Evolutionary conservation across 208 protist genomes (phyloP), one percentile per base, ranked within the genome.

Genomic region (Porcisia hertigi): DNA sequence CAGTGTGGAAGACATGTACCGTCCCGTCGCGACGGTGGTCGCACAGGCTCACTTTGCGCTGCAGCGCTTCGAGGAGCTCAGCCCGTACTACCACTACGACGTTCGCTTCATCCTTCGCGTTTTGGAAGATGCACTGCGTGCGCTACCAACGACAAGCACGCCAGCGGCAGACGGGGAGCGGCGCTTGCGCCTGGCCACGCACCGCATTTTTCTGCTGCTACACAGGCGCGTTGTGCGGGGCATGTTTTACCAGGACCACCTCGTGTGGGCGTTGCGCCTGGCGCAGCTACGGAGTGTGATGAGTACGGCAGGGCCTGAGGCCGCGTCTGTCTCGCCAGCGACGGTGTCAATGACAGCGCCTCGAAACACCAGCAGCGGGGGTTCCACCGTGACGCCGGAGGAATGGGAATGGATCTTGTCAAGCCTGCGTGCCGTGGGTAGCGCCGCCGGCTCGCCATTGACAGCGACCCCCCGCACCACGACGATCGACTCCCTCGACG

Each of bases 21-120:
- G 86, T n/a, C 96, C 98, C 23, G 86, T 99, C n/a, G 95, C 98
- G 16, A 69, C 86, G 8, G 79, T 88, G 34, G 96, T 94, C 55
- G 90, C 95, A 39, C 79, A 88, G 52, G 86, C 99, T 30, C 99
- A 99, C 91, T 99, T 99, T 86, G 87, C 97, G 0, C 79, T 99
- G 45, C 89, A 98, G 74, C 88, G 96, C 75, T 86, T 99, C 60
- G 84, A 84, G 60, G 94, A 98, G 77, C 74, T 99, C 9, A 98
- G 98, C 85, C 88, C 87, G 54, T 91, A 99, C 49, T 99, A 99
- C 86, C 98, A 98, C 59, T 99, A 98, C 87, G 98, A 98, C 63
- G 87, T 99, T 9, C 67, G 92, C 55, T 98, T 99, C 84, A 98
- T 99, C 74, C 92, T 99, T 60, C 83, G 92, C 16, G 87, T 99